phyloP scores from a whole-genome alignment of 2,329 filamentous ascomycete genomes.

The Xylaria sp. region DNA sequence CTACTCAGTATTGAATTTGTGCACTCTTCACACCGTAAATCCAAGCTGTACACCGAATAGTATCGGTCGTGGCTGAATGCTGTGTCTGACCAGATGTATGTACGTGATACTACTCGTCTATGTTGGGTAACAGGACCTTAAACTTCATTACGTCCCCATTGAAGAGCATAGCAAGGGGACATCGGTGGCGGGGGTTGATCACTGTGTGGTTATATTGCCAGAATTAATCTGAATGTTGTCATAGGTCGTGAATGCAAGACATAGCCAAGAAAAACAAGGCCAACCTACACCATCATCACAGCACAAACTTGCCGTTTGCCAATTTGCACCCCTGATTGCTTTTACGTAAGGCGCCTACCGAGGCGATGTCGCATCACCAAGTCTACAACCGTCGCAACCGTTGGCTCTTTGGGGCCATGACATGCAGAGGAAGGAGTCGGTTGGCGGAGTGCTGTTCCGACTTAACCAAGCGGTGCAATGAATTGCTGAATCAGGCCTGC shows the following conservation, averaged over 20 bases:
- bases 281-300: neutral
- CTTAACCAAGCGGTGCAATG: neutral
- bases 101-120: neutral
- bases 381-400: neutral
- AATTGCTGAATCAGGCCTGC: neutral
- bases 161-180: neutral
- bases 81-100: neutral
- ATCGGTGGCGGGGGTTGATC: neutral
- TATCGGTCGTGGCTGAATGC: neutral
- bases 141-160: neutral
- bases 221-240: slow-evolving; percentile 6
- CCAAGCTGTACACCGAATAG: neutral
- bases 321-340: slow-evolving; percentile 4
- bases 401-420: slow-evolving; percentile 5
- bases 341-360: slow-evolving; percentile 13
- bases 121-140: neutral
- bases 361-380: neutral
- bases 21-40: neutral
- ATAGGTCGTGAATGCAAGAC: slow-evolving; percentile 4
- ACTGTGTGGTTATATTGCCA: neutral
- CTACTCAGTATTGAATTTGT: neutral
- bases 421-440: slow-evolving; percentile 12
- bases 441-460: slow-evolving; percentile 9
- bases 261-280: neutral
- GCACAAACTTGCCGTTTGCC: neutral